Evolutionary conservation across 495 filamentous ascomycete genomes (phyloP), one percentile per base, ranked within the genome.

Genomic region (Podospora tetraspora): DNA sequence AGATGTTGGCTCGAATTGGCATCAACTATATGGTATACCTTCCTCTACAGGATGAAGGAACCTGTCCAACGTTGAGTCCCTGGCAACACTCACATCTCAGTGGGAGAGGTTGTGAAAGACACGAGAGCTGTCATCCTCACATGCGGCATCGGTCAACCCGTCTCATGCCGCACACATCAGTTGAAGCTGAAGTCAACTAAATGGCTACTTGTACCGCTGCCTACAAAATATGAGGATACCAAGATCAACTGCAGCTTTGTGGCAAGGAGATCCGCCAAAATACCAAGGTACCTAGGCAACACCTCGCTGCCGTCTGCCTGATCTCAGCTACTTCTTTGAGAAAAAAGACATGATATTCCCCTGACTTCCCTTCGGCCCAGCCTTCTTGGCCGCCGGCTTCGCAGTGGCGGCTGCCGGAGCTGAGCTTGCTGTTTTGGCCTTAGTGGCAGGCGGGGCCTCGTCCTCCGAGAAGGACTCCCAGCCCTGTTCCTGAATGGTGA

Each of bases 381-480:
- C 76, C 79, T 92, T 92, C 79, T 88, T 92, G 61, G 43, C 16
- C 19, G 43, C 43, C 43, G 67, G 71, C 74, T 85, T 86, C 21
- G 76, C 62, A 13, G 68, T 68, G 43, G 71, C 72, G 0, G 77
- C 60, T 58, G 66, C 57, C 27, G 70, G 72, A 59, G 66, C 74
- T 64, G 68, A 69, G 59, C 60, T 68, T 34, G 65, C 19, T 9
- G 62, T 78, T 76, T 70, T 90, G 71, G 89, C 87, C 57, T 82
- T 80, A 56, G 70, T 59, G 21, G 79, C 79, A 11, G 84, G 76
- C 24, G 85, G 83, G 57, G 84, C 83, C 62, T 94, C 92, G 70
- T 97, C 95, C 73, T 96, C 93, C 3, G 93, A 97, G 82, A 96
- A 98, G 6, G 92, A 96, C 77, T 98, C 95, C 95, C 95, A 99